Base-by-base conservation (phyloP, 2,329 filamentous ascomycete species). In the Parasarocladium wereldwijsianum region DNA sequence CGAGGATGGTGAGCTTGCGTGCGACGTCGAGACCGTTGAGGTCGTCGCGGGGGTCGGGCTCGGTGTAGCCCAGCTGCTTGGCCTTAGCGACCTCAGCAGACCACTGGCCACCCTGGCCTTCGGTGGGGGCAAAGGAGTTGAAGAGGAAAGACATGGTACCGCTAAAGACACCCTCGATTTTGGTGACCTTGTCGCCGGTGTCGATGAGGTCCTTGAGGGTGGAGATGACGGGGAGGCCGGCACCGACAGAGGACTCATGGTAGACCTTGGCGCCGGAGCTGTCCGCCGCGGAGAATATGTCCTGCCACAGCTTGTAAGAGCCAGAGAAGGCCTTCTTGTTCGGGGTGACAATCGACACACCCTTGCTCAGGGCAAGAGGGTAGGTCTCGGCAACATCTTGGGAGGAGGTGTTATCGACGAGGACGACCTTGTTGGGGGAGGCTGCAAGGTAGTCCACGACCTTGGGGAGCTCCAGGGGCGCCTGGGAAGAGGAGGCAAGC, bases 291-390 rank as follows among this genome's bases (percentile, higher is more conserved):
- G 62, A 58, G 54, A 93, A 92, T 48, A 98, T 94, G 38, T 80
- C 72, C 46, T 82, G 70, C 86, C 87, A 98, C 33, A 93, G 62
- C 42, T 73, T 64, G 45, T 82, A 75, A 26, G 71, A 74, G 34
- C 80, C 76, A 0, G 84, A 92, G 58, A 98, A 98, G 10, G 81
- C 87, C 59, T 98, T 98, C 65, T 98, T 98, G 66, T 96, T 98
- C 24, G 90, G 86, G 1, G 90, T 98, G 17, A 96, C 83, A 43
- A 98, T 74, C 54, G 75, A 87, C 53, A 98, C 76, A 9, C 86
- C 87, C 38, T 74, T 71, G 45, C 70, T 67, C 36, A 98, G 62
- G 54, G 93, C 82, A 26, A 68, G 54, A 1, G 90, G 86, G 55
- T 98, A 98, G 17, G 70, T 59, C 36, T 81, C 70, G 28, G 87